Base-by-base conservation (phyloP, 2,329 filamentous ascomycete species). In the Aaosphaeria arxii region DNA sequence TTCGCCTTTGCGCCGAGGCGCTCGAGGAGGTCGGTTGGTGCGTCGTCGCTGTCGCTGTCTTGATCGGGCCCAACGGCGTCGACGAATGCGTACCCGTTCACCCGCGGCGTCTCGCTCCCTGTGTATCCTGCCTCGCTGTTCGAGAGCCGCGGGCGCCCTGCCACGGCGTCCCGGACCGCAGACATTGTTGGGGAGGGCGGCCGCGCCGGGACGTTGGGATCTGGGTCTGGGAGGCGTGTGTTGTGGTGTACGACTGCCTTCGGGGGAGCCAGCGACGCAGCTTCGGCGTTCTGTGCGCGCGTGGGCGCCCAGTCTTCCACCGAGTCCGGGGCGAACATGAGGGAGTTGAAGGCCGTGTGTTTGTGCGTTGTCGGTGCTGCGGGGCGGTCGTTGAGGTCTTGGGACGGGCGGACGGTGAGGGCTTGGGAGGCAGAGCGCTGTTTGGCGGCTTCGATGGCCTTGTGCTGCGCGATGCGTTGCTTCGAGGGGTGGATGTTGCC, bases 31-130 rank as follows among this genome's bases (percentile, higher is more conserved):
- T 70, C 67, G 33, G 62, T 66, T 3, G 69, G 69, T 7, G 67
- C 67, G 42, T 69, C 64, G 11, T 57, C 58, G 40, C 71, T 67
- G 6, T 49, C 78, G n/a, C n/a, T 9, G 33, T 36, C 9, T 9
- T n/a, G 33, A 9, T 9, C 7, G 7, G 33, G 33, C 0, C 82
- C 80, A 38, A 87, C 89, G 48, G 95, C 90, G 57, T 96, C 91
- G 33, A 99, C 91, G 70, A 96, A 97, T 0, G 90, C 83, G 67
- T 96, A 99, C 1, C 94, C 94, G 54, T 95, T 95, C 0, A 97
- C 89, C 2, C 89, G 81, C 0, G 92, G 94, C 0, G 92, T 97
- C 69, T 95, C 91, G 49, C 79, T 80, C 11, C 86, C 87, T 1
- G 77, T 77, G 51, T 76, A 81, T 3, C 79, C 78, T 2, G 78